phyloP scores from a whole-genome alignment of 2,329 filamentous ascomycete genomes.

The Penicillium digitatum region DNA sequence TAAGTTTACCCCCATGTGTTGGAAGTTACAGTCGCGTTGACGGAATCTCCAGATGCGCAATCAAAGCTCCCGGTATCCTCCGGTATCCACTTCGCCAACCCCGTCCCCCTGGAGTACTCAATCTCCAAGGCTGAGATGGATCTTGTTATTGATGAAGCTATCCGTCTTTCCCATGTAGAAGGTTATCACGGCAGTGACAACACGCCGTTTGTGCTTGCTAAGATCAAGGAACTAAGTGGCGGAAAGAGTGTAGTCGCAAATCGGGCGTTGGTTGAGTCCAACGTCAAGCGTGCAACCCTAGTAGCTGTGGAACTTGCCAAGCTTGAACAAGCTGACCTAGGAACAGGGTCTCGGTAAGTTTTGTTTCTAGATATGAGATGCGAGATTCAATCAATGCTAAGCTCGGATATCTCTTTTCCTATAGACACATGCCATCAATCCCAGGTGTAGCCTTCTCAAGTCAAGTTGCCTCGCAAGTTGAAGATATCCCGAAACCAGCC shows the following conservation, averaged over 20 bases:
- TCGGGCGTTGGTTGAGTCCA: conserved; percentile 62
- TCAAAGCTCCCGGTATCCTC: conserved; percentile 67
- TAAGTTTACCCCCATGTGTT: conserved; percentile 38
- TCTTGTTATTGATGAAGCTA: conserved; percentile 62
- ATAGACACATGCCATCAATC: conserved; percentile 39
- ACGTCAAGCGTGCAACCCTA: conserved; percentile 61
- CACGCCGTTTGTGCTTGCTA: conserved; percentile 75
- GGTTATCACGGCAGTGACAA: conserved; percentile 70
- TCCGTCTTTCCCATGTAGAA: conserved; percentile 60
- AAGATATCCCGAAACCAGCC: not conserved
- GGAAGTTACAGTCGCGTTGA: not conserved
- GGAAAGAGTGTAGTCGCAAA: conserved; percentile 72
- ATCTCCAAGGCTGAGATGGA: conserved; percentile 71
- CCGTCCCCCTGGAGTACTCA: conserved; percentile 66
- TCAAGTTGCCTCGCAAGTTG: conserved; percentile 8
- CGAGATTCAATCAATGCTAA: conserved; percentile 32
- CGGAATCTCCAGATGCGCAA: conserved; percentile 59
- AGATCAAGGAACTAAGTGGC: conserved; percentile 74
- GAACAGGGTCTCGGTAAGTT: conserved; percentile 39
- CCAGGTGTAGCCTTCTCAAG: conserved; percentile 23
- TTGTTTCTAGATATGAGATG: conserved; percentile 21
- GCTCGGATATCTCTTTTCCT: conserved; percentile 27
- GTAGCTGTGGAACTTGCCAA: conserved; percentile 61
- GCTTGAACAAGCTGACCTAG: conserved; percentile 44
- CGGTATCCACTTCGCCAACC: conserved; percentile 84